These are phyloP conservation scores for Chloranthus sessilifolius DNA, from an alignment of 164 flowering plant species.

Conservation along the genomic window DNA sequence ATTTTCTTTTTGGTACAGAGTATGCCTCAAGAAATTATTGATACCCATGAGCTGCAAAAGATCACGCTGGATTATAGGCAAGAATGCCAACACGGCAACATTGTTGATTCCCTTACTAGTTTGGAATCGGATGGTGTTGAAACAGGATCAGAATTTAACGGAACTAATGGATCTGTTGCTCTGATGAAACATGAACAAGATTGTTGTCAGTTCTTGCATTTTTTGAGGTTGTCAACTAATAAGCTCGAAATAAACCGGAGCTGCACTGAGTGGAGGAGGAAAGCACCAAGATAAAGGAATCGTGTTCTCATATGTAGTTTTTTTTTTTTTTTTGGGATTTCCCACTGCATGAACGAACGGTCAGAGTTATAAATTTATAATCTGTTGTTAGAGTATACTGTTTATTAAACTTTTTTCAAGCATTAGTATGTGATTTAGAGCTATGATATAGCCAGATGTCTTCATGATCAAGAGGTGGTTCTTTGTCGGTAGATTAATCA, in stretches of 20 bases:
- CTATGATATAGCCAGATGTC: no score
- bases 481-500: no score
- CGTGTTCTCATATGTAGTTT: no score
- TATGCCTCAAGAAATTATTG: conserved; percentile 84
- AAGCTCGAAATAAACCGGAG: conserved; percentile 87
- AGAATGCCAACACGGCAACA: conserved; percentile 85
- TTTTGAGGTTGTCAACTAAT: conserved; percentile 57
- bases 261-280: conserved; percentile 88
- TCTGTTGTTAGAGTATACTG: no score
- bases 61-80: conserved; percentile 83
- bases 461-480: no score
- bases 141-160: conserved; percentile 23
- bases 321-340: no score
- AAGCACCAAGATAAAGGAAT: conserved; percentile 29
- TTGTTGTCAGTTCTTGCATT: conserved; percentile 54
- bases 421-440: no score
- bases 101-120: conserved; percentile 83
- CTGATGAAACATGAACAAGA: conserved; percentile 20
- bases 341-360: no score
- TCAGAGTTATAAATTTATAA: no score
- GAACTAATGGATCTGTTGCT: conserved; percentile 56
- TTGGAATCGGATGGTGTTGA: conserved; percentile 35
- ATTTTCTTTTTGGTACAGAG: conserved; percentile 43
- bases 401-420: no score
- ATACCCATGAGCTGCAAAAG: conserved; percentile 70